Percentiles rank a stretch among this genome's conserved stretches.
These are phyloP conservation scores for Houttuynia cordata DNA, from an alignment of 164 flowering plant genomes.

Conservation along the genomic window DNA sequence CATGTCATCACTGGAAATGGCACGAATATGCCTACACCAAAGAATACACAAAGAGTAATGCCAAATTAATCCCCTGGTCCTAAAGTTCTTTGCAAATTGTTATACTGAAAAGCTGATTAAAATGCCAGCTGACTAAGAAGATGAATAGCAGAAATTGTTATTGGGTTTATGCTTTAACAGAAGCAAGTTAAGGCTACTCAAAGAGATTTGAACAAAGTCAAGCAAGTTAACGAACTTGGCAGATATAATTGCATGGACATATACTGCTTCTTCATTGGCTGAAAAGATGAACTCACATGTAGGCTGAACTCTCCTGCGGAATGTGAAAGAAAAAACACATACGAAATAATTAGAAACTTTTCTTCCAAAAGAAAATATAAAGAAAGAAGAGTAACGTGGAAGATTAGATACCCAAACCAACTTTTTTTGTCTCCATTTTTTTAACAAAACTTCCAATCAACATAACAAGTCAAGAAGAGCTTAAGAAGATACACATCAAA, in stretches of 20 bases:
- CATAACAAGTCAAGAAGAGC: background rate
- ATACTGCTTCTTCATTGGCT: conserved; percentile 82
- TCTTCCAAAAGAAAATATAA: background rate
- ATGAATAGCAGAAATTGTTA: too few relatives aligned
- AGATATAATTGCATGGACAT: conserved; percentile 72
- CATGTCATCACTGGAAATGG: conserved; percentile 63
- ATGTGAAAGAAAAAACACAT: background rate
- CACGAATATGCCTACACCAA: conserved; percentile 57
- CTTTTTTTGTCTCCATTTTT: too few relatives aligned
- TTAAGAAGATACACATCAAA: background rate
- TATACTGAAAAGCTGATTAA: too few relatives aligned
- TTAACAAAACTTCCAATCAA: too few relatives aligned
- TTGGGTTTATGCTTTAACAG: background rate
- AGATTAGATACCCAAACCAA: too few relatives aligned
- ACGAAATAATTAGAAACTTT: background rate
- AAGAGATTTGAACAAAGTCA: background rate
- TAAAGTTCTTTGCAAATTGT: too few relatives aligned
- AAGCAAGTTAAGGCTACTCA: background rate
- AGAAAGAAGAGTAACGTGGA: background rate
- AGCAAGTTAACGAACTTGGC: conserved; percentile 58
- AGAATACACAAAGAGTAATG: background rate
- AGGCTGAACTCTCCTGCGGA: conserved; percentile 90
- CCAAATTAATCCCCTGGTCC: too few relatives aligned
- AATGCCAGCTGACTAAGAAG: too few relatives aligned
- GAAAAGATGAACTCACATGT: conserved; percentile 79